These are phyloP conservation scores for Microthlaspi erraticum DNA, from an alignment of 345 rosid genomes.

Conservation along the genomic window DNA sequence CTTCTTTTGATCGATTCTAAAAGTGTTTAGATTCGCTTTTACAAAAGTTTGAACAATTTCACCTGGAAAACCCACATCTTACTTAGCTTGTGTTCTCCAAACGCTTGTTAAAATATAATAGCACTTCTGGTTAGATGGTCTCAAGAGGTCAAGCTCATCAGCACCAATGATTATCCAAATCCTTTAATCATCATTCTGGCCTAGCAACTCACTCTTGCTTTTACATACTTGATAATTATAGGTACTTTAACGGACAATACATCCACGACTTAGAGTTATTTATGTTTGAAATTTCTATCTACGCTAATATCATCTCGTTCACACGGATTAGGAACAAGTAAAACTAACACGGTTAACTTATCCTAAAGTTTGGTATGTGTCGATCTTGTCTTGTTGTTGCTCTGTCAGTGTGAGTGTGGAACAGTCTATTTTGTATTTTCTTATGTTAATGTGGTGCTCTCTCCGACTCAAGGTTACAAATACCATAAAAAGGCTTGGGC, in stretches of 20 bases:
- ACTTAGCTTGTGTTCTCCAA: no score
- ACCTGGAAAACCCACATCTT: no score
- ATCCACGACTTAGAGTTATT: neutral
- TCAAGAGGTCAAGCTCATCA: neutral
- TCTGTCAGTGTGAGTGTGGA: constrained; percentile 4
- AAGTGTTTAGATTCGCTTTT: neutral
- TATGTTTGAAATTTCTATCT: neutral
- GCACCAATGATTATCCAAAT: neutral
- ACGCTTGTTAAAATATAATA: no score
- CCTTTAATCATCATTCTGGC: neutral
- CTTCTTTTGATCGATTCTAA: neutral
- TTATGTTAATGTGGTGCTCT: neutral
- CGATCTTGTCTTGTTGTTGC: constrained; percentile 2
- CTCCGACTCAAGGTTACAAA: constrained; percentile 2
- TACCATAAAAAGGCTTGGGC: constrained; percentile 16
- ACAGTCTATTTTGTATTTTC: neutral
- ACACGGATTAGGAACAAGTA: no score
- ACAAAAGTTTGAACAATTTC: no score
- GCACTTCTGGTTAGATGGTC: neutral
- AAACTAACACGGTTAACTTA: neutral
- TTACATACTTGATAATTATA: neutral
- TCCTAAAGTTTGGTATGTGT: constrained; percentile 1
- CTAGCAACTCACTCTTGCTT: neutral
- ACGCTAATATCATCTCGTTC: no score
- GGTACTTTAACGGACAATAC: neutral